Conservation (phyloP, 352 stramenopile genomes). For the Pythium sp. region DNA sequence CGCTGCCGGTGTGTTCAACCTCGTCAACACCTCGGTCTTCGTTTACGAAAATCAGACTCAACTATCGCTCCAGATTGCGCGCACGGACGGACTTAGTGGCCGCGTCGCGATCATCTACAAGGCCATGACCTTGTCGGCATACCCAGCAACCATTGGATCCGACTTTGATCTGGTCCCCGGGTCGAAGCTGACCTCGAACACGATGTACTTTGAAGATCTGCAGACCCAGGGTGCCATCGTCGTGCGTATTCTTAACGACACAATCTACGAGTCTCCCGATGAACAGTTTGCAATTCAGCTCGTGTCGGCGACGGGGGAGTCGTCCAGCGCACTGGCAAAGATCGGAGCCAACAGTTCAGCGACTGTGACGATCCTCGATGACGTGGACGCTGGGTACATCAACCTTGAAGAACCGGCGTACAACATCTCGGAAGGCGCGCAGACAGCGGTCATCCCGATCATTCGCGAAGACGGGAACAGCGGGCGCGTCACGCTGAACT, state of each 20-base stretch:
- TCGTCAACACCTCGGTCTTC: conserved; percentile 19
- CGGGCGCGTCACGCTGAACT: conserved; percentile 29
- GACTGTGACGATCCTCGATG: conserved; percentile 54
- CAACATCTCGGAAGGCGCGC: conserved; percentile 32
- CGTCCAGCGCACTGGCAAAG: conserved; percentile 15
- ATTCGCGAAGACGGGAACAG: conserved; percentile 47
- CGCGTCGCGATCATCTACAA: conserved; percentile 32
- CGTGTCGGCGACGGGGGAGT: conserved; percentile 9
- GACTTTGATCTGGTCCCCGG: conserved; percentile 32
- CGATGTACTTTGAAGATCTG: conserved; percentile 33
- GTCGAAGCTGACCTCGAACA: conserved; percentile 17
- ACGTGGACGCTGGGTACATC: conserved; percentile 55
- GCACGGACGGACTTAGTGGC: conserved; percentile 44
- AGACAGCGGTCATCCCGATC: conserved; percentile 33
- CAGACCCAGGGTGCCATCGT: conserved; percentile 25
- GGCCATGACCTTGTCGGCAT: conserved; percentile 6
- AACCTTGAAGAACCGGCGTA: conserved; percentile 36
- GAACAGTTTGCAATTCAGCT: conserved; percentile 45
- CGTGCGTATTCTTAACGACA: conserved; percentile 47
- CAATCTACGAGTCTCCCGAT: conserved; percentile 32
- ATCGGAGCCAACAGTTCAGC: conserved; percentile 34
- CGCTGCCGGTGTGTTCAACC: conserved; percentile 49
- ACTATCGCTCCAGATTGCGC: conserved; percentile 32
- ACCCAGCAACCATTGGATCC: conserved; percentile 26
- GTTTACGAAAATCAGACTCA: conserved; percentile 43